Base-by-base conservation (phyloP, 106 monocot genomes). In the Cymbidium sinense region DNA sequence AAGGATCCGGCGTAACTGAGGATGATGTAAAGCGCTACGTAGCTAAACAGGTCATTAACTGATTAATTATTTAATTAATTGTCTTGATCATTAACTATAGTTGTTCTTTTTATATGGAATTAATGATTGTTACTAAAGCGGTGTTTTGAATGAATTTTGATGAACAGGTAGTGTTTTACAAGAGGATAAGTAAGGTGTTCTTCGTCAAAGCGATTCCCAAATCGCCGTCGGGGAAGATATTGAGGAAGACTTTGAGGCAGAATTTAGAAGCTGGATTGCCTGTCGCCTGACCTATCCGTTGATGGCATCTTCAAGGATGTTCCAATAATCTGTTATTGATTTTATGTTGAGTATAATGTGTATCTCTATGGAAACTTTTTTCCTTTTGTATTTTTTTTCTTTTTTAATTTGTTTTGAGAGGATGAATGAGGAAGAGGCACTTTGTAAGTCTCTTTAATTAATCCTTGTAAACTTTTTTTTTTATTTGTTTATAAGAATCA, bases 21-120 rank as follows among this genome's bases (percentile, higher is more conserved):
- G 95, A 91, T 36, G 89, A 88, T 50, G 83, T 89, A 65, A 95
- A 88, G 86, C 70, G 87, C 43, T 91, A 81, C 54, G 76, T 95
- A n/a, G 70, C 87, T 0, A 84, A 84, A 78, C 89, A 95, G 91
- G 93, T 90, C 33, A 28, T 67, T 29, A 30, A n/a, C n/a, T n/a
- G n/a, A 11, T 65, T 70, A 36, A 17, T 5, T 5, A n/a, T 2
- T 70, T 39, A 39, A 21, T 71, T 20, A 34, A 33, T 18, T 34
- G 18, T 18, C n/a, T 3, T 31, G 4, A 11, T 67, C 67, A 33
- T 31, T 12, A 29, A 65, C 33, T 33, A 29, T 30, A 21, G 27
- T 28, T 62, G 0, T 2, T 25, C 2, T 62, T 17, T 64, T 27
- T 33, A 67, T 29, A 0, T 34, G 15, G 0, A 1, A 0, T 23